Evolutionary conservation across 2,329 filamentous ascomycete genomes (phyloP), one percentile per base, ranked within the genome.

Genomic region (Lojkania enalia): DNA sequence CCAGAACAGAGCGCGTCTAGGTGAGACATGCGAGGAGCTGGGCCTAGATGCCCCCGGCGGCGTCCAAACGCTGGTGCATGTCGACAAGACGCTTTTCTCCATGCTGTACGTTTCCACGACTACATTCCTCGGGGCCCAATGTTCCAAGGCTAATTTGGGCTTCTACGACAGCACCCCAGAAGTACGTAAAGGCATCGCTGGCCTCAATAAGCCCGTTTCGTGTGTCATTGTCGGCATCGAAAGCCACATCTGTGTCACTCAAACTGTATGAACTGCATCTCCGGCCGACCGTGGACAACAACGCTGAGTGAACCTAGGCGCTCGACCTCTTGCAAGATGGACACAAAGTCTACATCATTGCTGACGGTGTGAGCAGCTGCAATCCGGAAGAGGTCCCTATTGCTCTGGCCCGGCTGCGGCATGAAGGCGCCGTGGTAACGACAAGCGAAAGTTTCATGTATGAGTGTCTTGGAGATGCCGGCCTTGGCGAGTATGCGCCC

Each of bases 201-300:
- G 61, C 16, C 63, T 75, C 27, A 65, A 57, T 20, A 48, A 46
- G 37, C 62, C 55, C 3, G 40, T 63, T 3, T 53, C 72, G 4
- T 80, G 90, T 41, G 86, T 88, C 43, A 83, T 97, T 51, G 86
- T 96, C 13, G 92, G 92, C 27, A 96, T 97, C 65, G 92, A 97
- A 73, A 82, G 83, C 30, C 92, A 97, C 72, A 94, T 97, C 66
- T 97, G 92, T 76, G 84, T 97, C 20, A 91, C 89, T 49, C 92
- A 97, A 77, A 96, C 92, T n/a, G n/a, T n/a, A 20, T 36, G 23
- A 15, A n/a, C 27, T 25, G 13, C 15, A 5, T 20, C 13, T 5
- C 6, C 33, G 6, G 16, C 13, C 16, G 9, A 7, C 5, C 15
- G 9, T 36, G 33, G 20, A 5, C 15, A 12, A 42, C 16, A 12